Evolutionary conservation across 2,329 filamentous ascomycete genomes (phyloP).

Genomic region (Talaromyces sp.): DNA sequence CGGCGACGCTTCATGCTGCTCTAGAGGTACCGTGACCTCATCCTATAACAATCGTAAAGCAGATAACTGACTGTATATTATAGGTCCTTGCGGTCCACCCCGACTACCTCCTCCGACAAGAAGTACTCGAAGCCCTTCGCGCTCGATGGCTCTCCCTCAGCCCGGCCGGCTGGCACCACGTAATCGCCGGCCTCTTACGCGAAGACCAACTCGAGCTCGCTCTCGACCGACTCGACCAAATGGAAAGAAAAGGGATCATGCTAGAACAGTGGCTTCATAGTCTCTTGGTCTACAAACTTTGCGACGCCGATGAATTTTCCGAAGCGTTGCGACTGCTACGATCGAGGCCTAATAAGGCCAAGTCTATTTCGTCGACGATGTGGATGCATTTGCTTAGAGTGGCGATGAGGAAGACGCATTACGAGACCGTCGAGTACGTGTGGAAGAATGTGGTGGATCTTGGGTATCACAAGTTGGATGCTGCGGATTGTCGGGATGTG

Average conservation of each 20-base stretch:
- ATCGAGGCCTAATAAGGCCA: slow-evolving; percentile 48
- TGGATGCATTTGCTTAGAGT: slow-evolving; percentile 72
- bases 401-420: slow-evolving; percentile 62
- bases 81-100: slow-evolving; percentile 76
- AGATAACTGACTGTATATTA: background rate
- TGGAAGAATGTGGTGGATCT: slow-evolving; percentile 66
- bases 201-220: slow-evolving; percentile 82
- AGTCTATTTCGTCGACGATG: slow-evolving; percentile 52
- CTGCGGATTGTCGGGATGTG: slow-evolving; percentile 63
- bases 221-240: slow-evolving; percentile 62
- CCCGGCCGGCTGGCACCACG: slow-evolving; percentile 60
- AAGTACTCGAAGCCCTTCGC: slow-evolving; percentile 63
- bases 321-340: slow-evolving; percentile 69
- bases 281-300: slow-evolving; percentile 69
- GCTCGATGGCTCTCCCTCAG: slow-evolving; percentile 65
- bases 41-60: background rate
- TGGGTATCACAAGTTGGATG: slow-evolving; percentile 58
- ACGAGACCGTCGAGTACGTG: slow-evolving; percentile 62
- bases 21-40: slow-evolving; percentile 52
- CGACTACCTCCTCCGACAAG: slow-evolving; percentile 70
- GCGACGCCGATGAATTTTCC: slow-evolving; percentile 68
- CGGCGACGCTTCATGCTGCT: slow-evolving; percentile 65
- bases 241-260: slow-evolving; percentile 55
- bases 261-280: slow-evolving; percentile 73
- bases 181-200: slow-evolving; percentile 70